Evolutionary conservation across 2,329 filamentous ascomycete species (phyloP), one percentile per base, ranked within the genome.

Genomic region (Diaporthe velutina): DNA sequence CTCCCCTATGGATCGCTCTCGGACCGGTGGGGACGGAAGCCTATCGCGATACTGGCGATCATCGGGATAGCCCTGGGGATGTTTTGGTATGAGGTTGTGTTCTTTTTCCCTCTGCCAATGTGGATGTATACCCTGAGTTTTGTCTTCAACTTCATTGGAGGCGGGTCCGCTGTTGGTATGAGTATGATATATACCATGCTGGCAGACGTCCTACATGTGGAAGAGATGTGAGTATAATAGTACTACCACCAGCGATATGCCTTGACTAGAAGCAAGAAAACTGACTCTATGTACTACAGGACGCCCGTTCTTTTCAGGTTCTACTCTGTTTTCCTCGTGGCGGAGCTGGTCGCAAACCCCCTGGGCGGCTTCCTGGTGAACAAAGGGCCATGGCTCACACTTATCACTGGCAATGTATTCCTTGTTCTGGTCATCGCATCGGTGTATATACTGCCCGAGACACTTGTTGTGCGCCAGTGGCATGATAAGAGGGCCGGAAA

Each of bases 141-240:
- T 1, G 78, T 84, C 2, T 81, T 83, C 58, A 81, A 83, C 1
- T 80, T 88, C 68, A 81, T 88, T 64, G 86, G 87, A 0, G 85
- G 85, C 12, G 86, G 86, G 28, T 76, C 77, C 0, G 76, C 81
- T 19, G 84, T 87, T 75, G 79, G 83, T 0, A 76, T 77, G 2
- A 85, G 86, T 68, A 87, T 88, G 85, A 73, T 86, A 9, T 88
- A 82, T 78, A 88, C 87, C 10, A 82, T 85, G 50, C 74, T 87
- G 17, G 83, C 84, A n/a, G 87, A 88, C 71, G 83, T 86, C 1
- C 79, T 84, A 0, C 84, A 85, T 0, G 79, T 83, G 0, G 80
- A 78, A 0, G 80, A 80, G 50, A 64, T 74, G 75, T 76, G n/a
- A 40, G 75, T 73, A 10, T 10, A 6, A 42, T 25, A 22, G 19